These are phyloP conservation scores for Lodderomyces orthopsilosis DNA, from an alignment of 1,139 yeast genomes.

Conservation along the genomic window DNA sequence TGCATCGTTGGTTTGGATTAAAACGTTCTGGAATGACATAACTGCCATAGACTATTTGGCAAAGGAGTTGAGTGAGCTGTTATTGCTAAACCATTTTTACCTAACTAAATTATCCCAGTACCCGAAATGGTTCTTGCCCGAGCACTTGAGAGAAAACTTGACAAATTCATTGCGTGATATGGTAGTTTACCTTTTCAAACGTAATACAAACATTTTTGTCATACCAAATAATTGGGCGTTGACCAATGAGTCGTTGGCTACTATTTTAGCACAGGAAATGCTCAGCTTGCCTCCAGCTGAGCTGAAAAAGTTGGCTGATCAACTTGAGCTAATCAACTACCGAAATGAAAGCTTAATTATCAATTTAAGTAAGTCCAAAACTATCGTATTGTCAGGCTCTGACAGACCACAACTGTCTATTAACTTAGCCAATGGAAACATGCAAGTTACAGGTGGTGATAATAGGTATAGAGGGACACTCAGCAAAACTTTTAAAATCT, in stretches of 20 bases:
- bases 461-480: slow-evolving; percentile 23
- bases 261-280: slow-evolving; percentile 40
- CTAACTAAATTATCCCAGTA: slow-evolving; percentile 20
- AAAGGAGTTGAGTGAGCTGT: slow-evolving; percentile 57
- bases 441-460: not conserved
- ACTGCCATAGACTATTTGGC: slow-evolving; percentile 52
- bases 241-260: slow-evolving; percentile 43
- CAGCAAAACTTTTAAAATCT: slow-evolving; percentile 31
- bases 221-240: slow-evolving; percentile 72
- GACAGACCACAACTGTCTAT: slow-evolving; percentile 1
- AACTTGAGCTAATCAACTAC: slow-evolving; percentile 59
- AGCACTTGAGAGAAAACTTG: slow-evolving; percentile 21
- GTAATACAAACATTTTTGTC: slow-evolving; percentile 69
- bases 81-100: slow-evolving; percentile 41
- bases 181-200: slow-evolving; percentile 51
- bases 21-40: slow-evolving; percentile 72
- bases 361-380: slow-evolving; percentile 26
- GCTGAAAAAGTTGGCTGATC: slow-evolving; percentile 42
- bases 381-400: slow-evolving; percentile 11
- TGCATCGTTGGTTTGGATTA: slow-evolving; percentile 52
- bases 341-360: slow-evolving; percentile 72
- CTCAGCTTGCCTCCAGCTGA: slow-evolving; percentile 25
- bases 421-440: not conserved
- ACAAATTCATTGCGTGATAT: slow-evolving; percentile 27
- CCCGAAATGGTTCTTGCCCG: slow-evolving; percentile 10